Base-by-base conservation (phyloP, 768 basidiomycete species). In the Kwoniella europaea region DNA sequence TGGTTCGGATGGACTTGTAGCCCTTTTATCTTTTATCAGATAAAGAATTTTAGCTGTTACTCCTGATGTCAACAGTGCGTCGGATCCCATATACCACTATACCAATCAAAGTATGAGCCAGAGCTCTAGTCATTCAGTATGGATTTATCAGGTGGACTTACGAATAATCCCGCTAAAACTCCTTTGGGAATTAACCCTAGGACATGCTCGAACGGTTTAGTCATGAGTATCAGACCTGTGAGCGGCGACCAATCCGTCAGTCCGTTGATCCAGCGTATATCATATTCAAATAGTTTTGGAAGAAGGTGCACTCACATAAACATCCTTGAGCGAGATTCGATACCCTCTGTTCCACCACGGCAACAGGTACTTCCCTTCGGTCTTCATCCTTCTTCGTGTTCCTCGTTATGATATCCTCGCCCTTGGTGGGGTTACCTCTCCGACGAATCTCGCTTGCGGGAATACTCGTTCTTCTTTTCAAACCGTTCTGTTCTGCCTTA, bases 281-380 rank as follows among this genome's bases (percentile, higher is more conserved):
- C 29, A 29, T 29, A 29, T 29, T 29, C 29, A 29, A 29, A 29
- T 29, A 29, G 29, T 29, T 29, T 29, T 1, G 2, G 29, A 29
- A 29, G 29, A 29, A 35, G 35, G 35, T 35, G 35, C 89, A 92
- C 43, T 75, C 69, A 83, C 82, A 82, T n/a, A 93, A 83, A 13
- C 88, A 83, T 22, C 95, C 93, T 82, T 97, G 92, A 0, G 89
- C 90, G 20, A 97, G 86, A 80, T 97, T 95, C 9, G 93, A 95
- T 12, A 93, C 89, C n/a, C 94, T 87, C 83, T 97, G 94, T 80
- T 98, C 94, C 4, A 97, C 91, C 1, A 97, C 91, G 0, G 88
- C 88, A 0, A 85, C 79, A n/a, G 85, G 80, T 3, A 84, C 79
- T 68, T 86, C 83, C 57, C 82, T 79, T 44, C 43, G 68, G 10